phyloP scores from a whole-genome alignment of 352 stramenopile genomes.

The Nothophytophthora sp. region DNA sequence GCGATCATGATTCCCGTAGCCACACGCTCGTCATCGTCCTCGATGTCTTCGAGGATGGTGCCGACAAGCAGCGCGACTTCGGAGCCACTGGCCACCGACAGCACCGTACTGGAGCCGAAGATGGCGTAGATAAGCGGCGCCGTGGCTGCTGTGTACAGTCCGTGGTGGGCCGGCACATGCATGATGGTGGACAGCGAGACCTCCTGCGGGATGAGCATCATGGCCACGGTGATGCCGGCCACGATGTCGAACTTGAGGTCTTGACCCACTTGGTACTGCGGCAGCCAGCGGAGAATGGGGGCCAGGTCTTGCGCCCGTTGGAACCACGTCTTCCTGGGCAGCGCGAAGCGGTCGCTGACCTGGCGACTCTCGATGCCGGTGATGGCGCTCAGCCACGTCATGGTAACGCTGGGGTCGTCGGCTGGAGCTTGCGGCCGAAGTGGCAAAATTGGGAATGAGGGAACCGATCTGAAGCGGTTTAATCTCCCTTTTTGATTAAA shows the following conservation, averaged over 20 bases:
- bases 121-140: constrained; percentile 82
- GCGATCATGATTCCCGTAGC: constrained; percentile 45
- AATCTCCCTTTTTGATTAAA: no score
- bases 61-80: constrained; percentile 50
- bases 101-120: constrained; percentile 76
- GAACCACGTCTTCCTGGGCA: constrained; percentile 14
- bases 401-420: neutral
- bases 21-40: constrained; percentile 38
- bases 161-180: constrained; percentile 79
- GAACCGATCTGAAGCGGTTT: no score
- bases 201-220: constrained; percentile 90
- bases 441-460: no score
- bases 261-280: constrained; percentile 39
- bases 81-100: constrained; percentile 75
- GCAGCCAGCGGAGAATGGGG: constrained; percentile 54
- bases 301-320: constrained; percentile 17
- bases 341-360: constrained; percentile 5
- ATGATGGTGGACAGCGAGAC: constrained; percentile 89
- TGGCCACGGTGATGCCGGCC: constrained; percentile 53
- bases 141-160: constrained; percentile 85
- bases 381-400: constrained; percentile 8
- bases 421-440: constrained; percentile 46
- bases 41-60: constrained; percentile 49
- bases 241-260: constrained; percentile 54
- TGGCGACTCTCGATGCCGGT: constrained; percentile 13